Conservation (phyloP, 306 rosid genomes). For the Leucaena leucocephala region DNA sequence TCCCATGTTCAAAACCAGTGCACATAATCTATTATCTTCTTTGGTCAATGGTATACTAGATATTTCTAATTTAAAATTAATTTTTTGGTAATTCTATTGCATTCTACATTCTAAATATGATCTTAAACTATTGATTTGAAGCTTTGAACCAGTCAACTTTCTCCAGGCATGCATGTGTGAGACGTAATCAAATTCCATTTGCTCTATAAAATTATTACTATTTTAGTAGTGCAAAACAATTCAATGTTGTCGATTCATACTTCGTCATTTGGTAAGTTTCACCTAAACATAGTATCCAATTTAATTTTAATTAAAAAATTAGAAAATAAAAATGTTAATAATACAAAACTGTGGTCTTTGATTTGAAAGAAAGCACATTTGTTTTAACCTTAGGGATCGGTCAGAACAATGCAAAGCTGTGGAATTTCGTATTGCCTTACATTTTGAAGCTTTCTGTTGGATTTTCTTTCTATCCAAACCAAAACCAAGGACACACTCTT, state of each 20-base stretch:
- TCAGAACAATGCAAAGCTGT: neutral
- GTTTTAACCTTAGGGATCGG: slow-evolving; percentile 6
- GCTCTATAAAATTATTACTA: neutral
- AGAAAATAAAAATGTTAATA: too few relatives aligned
- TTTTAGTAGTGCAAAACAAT: neutral
- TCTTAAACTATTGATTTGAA: neutral
- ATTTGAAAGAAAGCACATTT: neutral
- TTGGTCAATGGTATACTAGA: neutral
- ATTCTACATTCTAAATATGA: neutral
- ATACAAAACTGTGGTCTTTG: neutral
- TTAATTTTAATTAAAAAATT: neutral
- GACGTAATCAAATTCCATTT: neutral
- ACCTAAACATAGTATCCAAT: neutral
- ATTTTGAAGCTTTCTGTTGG: slow-evolving; percentile 2
- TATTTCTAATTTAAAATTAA: neutral
- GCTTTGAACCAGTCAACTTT: neutral
- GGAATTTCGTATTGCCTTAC: neutral
- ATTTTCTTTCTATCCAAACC: neutral
- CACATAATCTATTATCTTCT: neutral
- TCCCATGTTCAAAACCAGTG: neutral
- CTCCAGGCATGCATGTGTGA: neutral
- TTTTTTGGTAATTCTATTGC: neutral
- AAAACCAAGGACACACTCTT: neutral
- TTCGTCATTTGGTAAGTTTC: neutral
- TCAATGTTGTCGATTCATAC: neutral